Base-by-base conservation (phyloP, 1,284 basidiomycete genomes). In the Leucoagaricus sp. region DNA sequence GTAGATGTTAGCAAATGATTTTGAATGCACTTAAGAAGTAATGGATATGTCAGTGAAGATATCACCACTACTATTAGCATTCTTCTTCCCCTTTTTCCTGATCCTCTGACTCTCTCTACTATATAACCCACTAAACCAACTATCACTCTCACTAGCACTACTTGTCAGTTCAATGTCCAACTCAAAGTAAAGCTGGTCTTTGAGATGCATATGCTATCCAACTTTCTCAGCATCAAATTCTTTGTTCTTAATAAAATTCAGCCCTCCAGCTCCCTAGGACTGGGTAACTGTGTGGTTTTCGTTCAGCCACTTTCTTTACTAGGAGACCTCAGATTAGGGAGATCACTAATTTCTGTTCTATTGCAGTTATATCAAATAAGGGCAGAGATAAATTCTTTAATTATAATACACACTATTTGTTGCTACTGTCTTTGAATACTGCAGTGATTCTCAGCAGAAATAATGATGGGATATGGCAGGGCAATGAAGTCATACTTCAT, bases 241-340 rank as follows among this genome's bases (percentile, higher is more conserved):
- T 73, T 73, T 15, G 72, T 66, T 81, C 98, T 98, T 63, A 99
- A 76, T 53, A 98, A 66, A 29, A 98, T 85, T 58, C 85, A 82
- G 4, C 87, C 85, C 68, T 85, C 91, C 53, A 99, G 77, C 29
- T 89, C 83, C 61, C 96, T 90, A 0, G 96, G 96, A 67, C 92
- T 96, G 0, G 96, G 96, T 46, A 98, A 65, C 13, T 69, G 69
- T 0, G 79, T 76, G 29, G 88, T 73, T 58, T 75, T 74, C 2
- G 72, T 75, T 28, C n/a, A n/a, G n/a, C n/a, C n/a, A n/a, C n/a
- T 47, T 48, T 12, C 51, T 42, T 15, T 33, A 34, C 51, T 42
- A 53, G 19, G n/a, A n/a, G n/a, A n/a, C n/a, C n/a, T n/a, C n/a
- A n/a, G n/a, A n/a, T 34, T 53, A 15, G 23, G 0, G 21, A 26